Evolutionary conservation across 2,329 filamentous ascomycete genomes (phyloP), one percentile per base, ranked within the genome.

Genomic region (Xylaria sp.): DNA sequence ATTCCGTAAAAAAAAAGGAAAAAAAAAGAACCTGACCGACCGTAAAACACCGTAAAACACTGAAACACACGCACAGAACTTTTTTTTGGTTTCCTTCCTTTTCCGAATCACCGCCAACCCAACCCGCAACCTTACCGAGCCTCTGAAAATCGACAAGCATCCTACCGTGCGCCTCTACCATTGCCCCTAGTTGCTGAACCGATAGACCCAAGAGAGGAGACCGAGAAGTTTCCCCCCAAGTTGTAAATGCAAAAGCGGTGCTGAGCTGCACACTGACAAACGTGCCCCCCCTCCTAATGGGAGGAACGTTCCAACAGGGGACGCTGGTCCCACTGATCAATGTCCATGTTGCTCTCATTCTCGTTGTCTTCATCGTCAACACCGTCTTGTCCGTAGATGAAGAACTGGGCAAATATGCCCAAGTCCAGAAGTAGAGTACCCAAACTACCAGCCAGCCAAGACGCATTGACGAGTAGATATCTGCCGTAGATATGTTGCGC

Each of bases 381-480:
- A 2, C 78, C 78, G 2, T 76, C 74, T 58, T 76, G 76, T 65
- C 80, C 82, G 73, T 97, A 97, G 70, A 96, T 73, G 72, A 95
- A 97, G 72, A 96, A 97, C 75, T 97, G 93, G 9, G 85, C 83
- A 74, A 97, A 97, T 2, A 97, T 94, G 34, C 83, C 85, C 72
- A 92, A 79, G 74, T 97, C 94, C 65, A 97, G 76, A 58, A 94
- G 75, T 58, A 97, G 76, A 1, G 93, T 97, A 0, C 95, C 92
- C 53, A 94, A 80, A 72, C 92, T 96, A 1, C 94, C 94, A 2
- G 92, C 80, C 60, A 99, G 71, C 94, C 94, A 99, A 65, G 89
- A 92, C 35, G 91, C 76, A 73, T 97, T 99, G 39, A 97, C 89
- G 6, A 93, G 81, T 35, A 97, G 87, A 76, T 97, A 97, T 63